phyloP scores from a whole-genome alignment of 768 basidiomycete genomes.

The Termitomyces sp. region DNA sequence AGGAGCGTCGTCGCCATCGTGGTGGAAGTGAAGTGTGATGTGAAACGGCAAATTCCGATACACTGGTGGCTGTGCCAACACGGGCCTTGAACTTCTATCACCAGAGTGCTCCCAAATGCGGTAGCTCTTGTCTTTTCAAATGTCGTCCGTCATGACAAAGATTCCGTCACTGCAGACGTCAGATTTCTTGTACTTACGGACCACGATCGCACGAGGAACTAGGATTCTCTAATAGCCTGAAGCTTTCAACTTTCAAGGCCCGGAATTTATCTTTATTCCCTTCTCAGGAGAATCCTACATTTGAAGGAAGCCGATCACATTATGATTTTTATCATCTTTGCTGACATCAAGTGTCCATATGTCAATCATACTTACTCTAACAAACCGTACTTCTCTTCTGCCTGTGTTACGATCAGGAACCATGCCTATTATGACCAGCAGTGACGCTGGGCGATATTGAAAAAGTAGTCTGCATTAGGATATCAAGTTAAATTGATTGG shows the following conservation, averaged over 20 bases:
- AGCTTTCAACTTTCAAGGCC: too few species aligned
- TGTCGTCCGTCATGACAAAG: neutral
- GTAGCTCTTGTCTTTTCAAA: neutral
- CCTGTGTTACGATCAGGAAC: neutral
- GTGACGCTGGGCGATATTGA: neutral
- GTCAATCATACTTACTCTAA: too few species aligned
- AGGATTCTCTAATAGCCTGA: too few species aligned
- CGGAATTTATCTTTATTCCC: neutral
- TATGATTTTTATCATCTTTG: neutral
- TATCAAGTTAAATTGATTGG: neutral
- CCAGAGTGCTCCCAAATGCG: neutral
- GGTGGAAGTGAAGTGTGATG: neutral
- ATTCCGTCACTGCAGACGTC: neutral
- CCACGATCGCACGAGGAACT: neutral
- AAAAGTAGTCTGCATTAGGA: neutral
- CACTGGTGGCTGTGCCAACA: constrained; percentile 2
- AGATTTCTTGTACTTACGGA: neutral
- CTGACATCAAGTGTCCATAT: too few species aligned
- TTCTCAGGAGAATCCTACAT: too few species aligned
- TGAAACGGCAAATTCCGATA: neutral
- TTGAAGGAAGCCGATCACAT: neutral
- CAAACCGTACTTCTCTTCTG: neutral
- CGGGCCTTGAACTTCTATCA: neutral
- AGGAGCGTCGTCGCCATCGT: constrained; percentile 10
- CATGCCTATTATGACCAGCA: neutral